Conservation (phyloP, 176 grass and related monocot species). For the bread wheat (Triticum aestivum) region IWGSC_CS_RefSeq_v2.1 NC_057797.1:637441142-637441641, state of each 20-base stretch:
- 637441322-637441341: constrained; percentile 36
- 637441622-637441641: neutral
- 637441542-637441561: neutral
- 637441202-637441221: constrained; percentile 52
- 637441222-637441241: constrained; percentile 4
- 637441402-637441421: constrained; percentile 46
- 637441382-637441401: constrained; percentile 37
- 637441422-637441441: constrained; percentile 52
- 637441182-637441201: constrained; percentile 46
- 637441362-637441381: neutral
- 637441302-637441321: constrained; percentile 55
- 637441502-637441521: neutral
- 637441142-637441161: constrained; percentile 32
- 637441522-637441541: neutral
- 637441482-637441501: neutral
- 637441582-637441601: neutral
- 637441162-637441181: constrained; percentile 39
- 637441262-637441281: constrained; percentile 11
- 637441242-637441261: constrained; percentile 11
- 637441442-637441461: neutral
- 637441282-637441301: constrained; percentile 33
- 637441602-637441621: neutral
- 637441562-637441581: neutral
- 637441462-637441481: constrained; percentile 8
- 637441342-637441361: constrained; percentile 1